These are phyloP conservation scores for Akanthomyces lecanii DNA, from an alignment of 2,329 filamentous ascomycete species.

Conservation along the genomic window DNA sequence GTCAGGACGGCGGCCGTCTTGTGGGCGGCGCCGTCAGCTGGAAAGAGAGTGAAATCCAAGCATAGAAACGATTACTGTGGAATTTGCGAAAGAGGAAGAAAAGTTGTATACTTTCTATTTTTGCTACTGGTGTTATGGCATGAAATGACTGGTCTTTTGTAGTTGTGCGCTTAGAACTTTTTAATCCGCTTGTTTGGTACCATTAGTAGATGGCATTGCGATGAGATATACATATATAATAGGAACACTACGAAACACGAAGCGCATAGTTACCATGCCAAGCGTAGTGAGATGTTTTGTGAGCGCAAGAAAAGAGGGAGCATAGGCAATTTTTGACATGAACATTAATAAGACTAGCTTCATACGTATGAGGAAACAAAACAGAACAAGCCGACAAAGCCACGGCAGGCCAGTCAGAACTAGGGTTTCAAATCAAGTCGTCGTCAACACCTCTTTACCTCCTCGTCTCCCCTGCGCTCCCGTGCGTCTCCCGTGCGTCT, in stretches of 20 bases:
- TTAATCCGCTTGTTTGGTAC: background rate
- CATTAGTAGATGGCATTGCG: background rate
- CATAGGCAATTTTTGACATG: background rate
- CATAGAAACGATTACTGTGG: constrained; percentile 34
- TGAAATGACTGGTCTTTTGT: background rate
- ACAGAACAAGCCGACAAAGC: background rate
- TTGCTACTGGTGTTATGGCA: background rate
- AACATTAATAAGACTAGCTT: constrained; percentile 12
- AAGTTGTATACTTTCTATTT: background rate
- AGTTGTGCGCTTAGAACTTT: background rate
- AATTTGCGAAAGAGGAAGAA: background rate
- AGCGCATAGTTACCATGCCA: no score
- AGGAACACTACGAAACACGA: background rate
- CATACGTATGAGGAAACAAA: background rate
- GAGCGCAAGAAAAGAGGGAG: background rate
- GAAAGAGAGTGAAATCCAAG: constrained; percentile 67
- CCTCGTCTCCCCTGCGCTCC: background rate
- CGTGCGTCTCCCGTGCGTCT: background rate
- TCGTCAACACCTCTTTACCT: no score
- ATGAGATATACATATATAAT: background rate
- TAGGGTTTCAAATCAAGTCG: no score
- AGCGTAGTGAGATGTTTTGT: no score
- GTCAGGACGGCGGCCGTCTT: constrained; percentile 67
- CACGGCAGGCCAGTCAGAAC: background rate
- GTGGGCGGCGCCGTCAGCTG: constrained; percentile 53